Base-by-base conservation (phyloP, 192 early-diverging fungal species). In the Coemansia sp. region DNA sequence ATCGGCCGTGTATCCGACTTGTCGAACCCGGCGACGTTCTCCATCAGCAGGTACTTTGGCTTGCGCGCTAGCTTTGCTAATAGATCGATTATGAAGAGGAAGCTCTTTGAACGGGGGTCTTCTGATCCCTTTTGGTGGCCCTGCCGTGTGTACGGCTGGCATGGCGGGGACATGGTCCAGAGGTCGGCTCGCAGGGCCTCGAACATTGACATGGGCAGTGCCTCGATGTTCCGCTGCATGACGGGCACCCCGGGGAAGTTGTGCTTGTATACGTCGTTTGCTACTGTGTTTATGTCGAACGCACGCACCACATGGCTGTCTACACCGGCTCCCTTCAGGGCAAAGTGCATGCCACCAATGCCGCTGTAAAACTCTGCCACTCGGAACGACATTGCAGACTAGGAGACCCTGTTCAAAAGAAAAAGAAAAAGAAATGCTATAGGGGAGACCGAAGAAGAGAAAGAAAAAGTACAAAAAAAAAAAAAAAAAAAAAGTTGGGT, bases 211-310 rank as follows among this genome's bases (percentile, higher is more conserved):
- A 85, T 70, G 9, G 83, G 74, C 60, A 89, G 68, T 2, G 86
- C 79, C 63, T 92, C 89, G 42, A 91, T 92, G 31, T 82, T 75
- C 37, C 88, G 81, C 63, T 80, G 83, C 72, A 73, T 68, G 23
- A 84, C 61, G 11, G 62, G 66, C 3, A 80, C 72, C 5, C 45
- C 68, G 3, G 68, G 74, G 62, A 90, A 90, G 75, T 90, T 91
- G 68, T 88, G 84, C 18, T 66, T 78, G 69, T 91, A 88, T 26
- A 90, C 88, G 1, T 83, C 76, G 83, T 99, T 97, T 26, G 95
- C 94, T 23, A 92, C 88, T 6, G 85, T 85, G 76, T 97, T 99
- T 60, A 99, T 93, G 79, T 99, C 97, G 73, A 96, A 99, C 2
- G 95, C 90, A n/a, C 88, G 89, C 1, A 92, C 69, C 42, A 99